Evolutionary conservation across 2,329 filamentous ascomycete species (phyloP), one percentile per base, ranked within the genome.

Genomic region (Trichocomaceae sp.): DNA sequence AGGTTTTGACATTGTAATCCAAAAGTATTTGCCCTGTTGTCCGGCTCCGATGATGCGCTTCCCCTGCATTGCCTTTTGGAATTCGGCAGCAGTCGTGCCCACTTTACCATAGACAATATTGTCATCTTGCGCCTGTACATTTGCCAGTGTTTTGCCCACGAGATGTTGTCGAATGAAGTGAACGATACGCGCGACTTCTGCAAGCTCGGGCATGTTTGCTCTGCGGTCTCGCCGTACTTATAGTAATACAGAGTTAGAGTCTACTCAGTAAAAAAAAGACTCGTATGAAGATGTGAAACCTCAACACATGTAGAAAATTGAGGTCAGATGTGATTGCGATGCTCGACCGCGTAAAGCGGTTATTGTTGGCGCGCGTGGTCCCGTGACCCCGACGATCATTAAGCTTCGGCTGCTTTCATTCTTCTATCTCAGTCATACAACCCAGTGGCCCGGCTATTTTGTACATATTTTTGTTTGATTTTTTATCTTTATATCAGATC

Each of bases 1-100:
- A 10, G 89, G 81, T 9, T 81, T 79, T 23, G 82, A 80, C 81
- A 88, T 87, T 37, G 89, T 84, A 20, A 97, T 77, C 78, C 93
- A 99, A 70, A 99, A 97, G 68, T 97, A 97, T 79, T 97, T 99
- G 9, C 93, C 93, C 69, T 96, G 93, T 57, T 87, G 90, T 3
- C 87, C 88, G 3, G 87, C 88, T 52, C 79, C 80, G 41, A 80
- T 63, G 31, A 87, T 83, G 65, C 83, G 89, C 65, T 87, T 92
- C 4, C 89, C 90, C 3, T 79, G 79, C 65, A 96, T 77, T 1
- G 86, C 84, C 53, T 82, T 79, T 62, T 88, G 78, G 59, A 99
- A 90, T 29, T 85, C 86, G 0, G 81, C 71, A 0, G 86, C 88
- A 17, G 81, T 88, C 0, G 88, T 95, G 29, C 91, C 90, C 19